A percentile compares a stretch with the other conserved stretches of the same genome.
Evolutionary conservation across 2,329 filamentous ascomycete species (phyloP).

Genomic region (Scorias spongiosa): DNA sequence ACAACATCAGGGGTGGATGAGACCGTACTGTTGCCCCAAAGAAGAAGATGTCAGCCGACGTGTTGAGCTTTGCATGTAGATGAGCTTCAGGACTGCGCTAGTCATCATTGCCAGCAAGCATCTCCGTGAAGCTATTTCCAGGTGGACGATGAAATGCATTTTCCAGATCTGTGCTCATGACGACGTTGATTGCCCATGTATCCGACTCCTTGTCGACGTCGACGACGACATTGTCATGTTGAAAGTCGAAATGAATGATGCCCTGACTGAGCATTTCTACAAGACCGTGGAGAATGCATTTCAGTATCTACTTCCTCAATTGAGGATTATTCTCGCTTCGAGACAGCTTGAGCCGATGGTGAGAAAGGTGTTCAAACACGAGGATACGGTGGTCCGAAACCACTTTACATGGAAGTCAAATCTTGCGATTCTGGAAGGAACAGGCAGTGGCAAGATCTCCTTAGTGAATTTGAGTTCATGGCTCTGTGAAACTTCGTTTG

Average conservation of each 20-base stretch:
- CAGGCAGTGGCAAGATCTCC: too few species aligned
- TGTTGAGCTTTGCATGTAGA: neutral
- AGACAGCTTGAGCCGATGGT: slow-evolving; percentile 1
- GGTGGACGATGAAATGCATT: neutral
- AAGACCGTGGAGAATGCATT: neutral
- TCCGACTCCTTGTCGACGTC: neutral
- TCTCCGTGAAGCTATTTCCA: slow-evolving; percentile 1
- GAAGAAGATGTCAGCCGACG: too few species aligned
- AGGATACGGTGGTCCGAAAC: neutral
- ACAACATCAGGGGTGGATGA: too few species aligned
- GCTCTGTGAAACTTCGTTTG: too few species aligned
- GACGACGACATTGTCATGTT: slow-evolving; percentile 3
- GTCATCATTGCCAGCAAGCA: slow-evolving; percentile 4
- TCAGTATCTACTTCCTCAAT: neutral
- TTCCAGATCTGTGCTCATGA: too few species aligned
- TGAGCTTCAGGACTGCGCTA: slow-evolving; percentile 4
- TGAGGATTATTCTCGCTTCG: neutral
- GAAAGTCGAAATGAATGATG: neutral
- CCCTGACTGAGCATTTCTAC: neutral
- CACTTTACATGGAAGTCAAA: too few species aligned
- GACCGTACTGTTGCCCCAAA: too few species aligned
- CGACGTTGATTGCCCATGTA: too few species aligned
- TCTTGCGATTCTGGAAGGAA: too few species aligned
- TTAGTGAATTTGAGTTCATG: too few species aligned
- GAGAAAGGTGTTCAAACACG: slow-evolving; percentile 3